These are phyloP conservation scores for Dactylellina drechsleri DNA, from an alignment of 2,329 filamentous ascomycete genomes.

Conservation along the genomic window DNA sequence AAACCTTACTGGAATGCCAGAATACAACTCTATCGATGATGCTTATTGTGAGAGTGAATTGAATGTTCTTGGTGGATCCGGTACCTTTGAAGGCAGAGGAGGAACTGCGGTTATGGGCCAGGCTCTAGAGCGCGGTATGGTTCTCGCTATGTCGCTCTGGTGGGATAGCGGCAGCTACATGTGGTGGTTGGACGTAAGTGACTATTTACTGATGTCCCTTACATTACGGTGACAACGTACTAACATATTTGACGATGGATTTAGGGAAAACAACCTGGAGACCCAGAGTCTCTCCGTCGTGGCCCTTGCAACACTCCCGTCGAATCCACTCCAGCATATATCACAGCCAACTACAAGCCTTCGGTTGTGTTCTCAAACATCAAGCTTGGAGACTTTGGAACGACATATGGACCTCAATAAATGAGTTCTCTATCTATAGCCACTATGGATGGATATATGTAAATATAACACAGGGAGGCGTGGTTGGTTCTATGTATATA, in stretches of 20 bases:
- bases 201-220: too few species aligned
- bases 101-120: slow-evolving; percentile 55
- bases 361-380: slow-evolving; percentile 69
- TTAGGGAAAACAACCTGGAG: slow-evolving; percentile 60
- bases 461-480: neutral
- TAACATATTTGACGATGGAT: slow-evolving; percentile 14
- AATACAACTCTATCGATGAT: slow-evolving; percentile 62
- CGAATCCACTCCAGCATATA: slow-evolving; percentile 66
- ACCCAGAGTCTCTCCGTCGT: slow-evolving; percentile 56
- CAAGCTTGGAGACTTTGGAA: slow-evolving; percentile 70
- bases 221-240: neutral
- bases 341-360: slow-evolving; percentile 64
- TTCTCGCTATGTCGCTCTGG: slow-evolving; percentile 68
- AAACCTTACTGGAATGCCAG: slow-evolving; percentile 58
- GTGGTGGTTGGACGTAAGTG: slow-evolving; percentile 67
- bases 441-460: neutral
- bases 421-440: neutral
- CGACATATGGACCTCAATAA: slow-evolving; percentile 62
- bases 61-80: slow-evolving; percentile 27
- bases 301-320: slow-evolving; percentile 69
- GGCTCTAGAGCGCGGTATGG: slow-evolving; percentile 64
- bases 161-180: slow-evolving; percentile 68
- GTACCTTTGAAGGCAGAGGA: slow-evolving; percentile 30
- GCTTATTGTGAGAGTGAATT: slow-evolving; percentile 59
- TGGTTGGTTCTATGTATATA: too few species aligned